These are phyloP conservation scores for Hemisphaericaspora nanyangensis DNA, from an alignment of 805 yeast species.

Conservation along the genomic window DNA sequence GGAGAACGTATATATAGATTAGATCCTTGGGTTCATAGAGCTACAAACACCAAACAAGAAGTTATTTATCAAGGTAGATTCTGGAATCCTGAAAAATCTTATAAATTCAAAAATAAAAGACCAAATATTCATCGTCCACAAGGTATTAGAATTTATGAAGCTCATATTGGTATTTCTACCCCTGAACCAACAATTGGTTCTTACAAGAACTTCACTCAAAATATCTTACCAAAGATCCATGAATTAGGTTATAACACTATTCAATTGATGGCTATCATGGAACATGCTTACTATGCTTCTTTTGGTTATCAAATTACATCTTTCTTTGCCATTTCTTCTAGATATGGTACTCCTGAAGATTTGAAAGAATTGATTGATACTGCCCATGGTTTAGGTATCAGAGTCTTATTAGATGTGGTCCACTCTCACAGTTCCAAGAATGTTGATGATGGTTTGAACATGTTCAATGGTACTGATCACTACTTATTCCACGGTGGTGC, in stretches of 20 bases:
- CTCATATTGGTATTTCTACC: conserved; percentile 92
- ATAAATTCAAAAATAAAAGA: conserved; percentile 59
- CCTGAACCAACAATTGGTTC: conserved; percentile 84
- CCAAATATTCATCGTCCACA: conserved; percentile 50
- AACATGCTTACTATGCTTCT: conserved; percentile 96
- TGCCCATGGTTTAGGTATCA: conserved; percentile 84
- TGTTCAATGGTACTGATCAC: conserved; percentile 92
- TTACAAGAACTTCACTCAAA: conserved; percentile 77
- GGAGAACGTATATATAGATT: conserved; percentile 75
- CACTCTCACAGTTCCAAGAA: conserved; percentile 96
- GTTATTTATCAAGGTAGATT: conserved; percentile 77
- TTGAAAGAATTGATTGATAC: conserved; percentile 84
- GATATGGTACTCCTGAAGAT: conserved; percentile 95
- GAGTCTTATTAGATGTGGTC: conserved; percentile 86
- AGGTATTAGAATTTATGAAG: conserved; percentile 79
- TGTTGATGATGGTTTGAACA: conserved; percentile 88
- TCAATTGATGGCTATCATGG: conserved; percentile 98
- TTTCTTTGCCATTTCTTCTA: conserved; percentile 84
- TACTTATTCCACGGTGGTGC: conserved; percentile 93
- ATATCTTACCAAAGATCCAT: conserved; percentile 79
- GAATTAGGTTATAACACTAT: conserved; percentile 87
- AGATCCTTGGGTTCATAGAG: conserved; percentile 87
- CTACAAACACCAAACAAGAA: conserved; percentile 62
- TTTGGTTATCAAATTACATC: conserved; percentile 97
- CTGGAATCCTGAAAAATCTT: conserved; percentile 75